A percentile compares a stretch with the other conserved stretches of the same genome.
Conservation (phyloP, 768 basidiomycete species). For the Leucosporidium scottii region DNA sequence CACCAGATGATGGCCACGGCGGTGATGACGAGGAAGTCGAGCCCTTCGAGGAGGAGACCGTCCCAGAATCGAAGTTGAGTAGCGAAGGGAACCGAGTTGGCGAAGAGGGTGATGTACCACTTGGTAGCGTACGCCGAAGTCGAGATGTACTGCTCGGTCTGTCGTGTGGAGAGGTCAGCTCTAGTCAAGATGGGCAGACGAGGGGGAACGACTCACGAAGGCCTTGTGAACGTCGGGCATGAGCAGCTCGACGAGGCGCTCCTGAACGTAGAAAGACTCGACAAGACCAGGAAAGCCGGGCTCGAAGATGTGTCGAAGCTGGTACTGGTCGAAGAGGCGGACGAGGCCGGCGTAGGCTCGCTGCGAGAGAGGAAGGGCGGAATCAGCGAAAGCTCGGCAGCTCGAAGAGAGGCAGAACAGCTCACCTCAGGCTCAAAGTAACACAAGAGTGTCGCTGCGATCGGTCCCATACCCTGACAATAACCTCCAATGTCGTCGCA, state of each 20-base stretch:
- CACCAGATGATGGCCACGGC: conserved; percentile 86
- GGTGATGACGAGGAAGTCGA: conserved; percentile 76
- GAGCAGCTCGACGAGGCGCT: conserved; percentile 73
- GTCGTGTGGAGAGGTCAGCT: background rate
- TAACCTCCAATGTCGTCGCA: conserved; percentile 71
- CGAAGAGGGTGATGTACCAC: conserved; percentile 98
- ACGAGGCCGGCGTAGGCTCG: conserved; percentile 76
- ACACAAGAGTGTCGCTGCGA: conserved; percentile 86
- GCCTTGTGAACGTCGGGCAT: conserved; percentile 84
- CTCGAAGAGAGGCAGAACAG: background rate
- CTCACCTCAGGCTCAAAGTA: conserved; percentile 77
- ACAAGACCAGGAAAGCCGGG: conserved; percentile 94
- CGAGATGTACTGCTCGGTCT: conserved; percentile 77
- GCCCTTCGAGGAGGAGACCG: conserved; percentile 80
- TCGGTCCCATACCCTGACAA: conserved; percentile 95
- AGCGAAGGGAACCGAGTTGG: conserved; percentile 91
- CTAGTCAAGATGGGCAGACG: too few species aligned
- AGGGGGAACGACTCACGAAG: conserved; percentile 50
- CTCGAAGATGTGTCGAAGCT: conserved; percentile 77
- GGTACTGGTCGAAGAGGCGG: conserved; percentile 80
- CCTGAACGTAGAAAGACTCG: conserved; percentile 93
- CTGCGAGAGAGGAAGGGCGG: conserved; percentile 30
- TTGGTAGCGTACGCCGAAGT: conserved; percentile 95
- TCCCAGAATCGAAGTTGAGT: conserved; percentile 94
- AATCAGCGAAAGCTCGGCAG: background rate